Conservation (phyloP, 129 eudicot genomes). For the Escallonia herrerae region DNA sequence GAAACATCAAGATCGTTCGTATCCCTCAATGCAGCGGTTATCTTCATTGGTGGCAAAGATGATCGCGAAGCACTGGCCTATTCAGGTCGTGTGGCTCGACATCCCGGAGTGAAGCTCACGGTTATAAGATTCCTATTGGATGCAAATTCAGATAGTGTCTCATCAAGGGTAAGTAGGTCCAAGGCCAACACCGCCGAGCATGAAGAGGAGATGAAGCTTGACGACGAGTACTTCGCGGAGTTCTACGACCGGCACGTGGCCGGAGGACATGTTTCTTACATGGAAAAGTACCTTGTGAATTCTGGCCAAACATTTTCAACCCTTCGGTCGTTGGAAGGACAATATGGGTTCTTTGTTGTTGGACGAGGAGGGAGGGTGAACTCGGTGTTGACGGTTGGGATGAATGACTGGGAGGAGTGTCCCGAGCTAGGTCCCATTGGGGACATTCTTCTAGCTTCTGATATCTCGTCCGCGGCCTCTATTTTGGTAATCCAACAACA, state of each 20-base stretch:
- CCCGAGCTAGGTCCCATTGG: conserved; percentile 95
- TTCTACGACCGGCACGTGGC: conserved; percentile 80
- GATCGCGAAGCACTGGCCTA: conserved; percentile 85
- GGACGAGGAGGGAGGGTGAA: conserved; percentile 85
- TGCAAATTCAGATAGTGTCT: conserved; percentile 42
- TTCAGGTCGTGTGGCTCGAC: conserved; percentile 75
- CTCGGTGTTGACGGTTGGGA: conserved; percentile 70
- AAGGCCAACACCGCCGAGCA: conserved; percentile 47
- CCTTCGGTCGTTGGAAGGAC: conserved; percentile 67
- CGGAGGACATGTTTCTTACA: conserved; percentile 61
- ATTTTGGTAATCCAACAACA: conserved; percentile 85
- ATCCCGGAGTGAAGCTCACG: conserved; percentile 78
- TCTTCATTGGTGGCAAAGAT: conserved; percentile 89
- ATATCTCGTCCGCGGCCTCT: conserved; percentile 57
- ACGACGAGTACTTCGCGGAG: conserved; percentile 82
- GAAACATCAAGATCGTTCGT: conserved; percentile 29
- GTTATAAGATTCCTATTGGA: conserved; percentile 73
- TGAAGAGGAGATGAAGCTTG: conserved; percentile 77
- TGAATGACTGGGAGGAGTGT: conserved; percentile 97
- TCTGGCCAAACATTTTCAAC: conserved; percentile 87
- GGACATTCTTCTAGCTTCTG: conserved; percentile 77
- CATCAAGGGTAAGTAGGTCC: conserved; percentile 38
- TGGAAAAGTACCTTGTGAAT: conserved; percentile 73
- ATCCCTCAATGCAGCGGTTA: conserved; percentile 45
- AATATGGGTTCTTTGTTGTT: conserved; percentile 62